A percentile compares a stretch with the other conserved stretches of the same genome.
Conservation (phyloP, 106 monocot species). For the Dendrobium catenatum region DNA sequence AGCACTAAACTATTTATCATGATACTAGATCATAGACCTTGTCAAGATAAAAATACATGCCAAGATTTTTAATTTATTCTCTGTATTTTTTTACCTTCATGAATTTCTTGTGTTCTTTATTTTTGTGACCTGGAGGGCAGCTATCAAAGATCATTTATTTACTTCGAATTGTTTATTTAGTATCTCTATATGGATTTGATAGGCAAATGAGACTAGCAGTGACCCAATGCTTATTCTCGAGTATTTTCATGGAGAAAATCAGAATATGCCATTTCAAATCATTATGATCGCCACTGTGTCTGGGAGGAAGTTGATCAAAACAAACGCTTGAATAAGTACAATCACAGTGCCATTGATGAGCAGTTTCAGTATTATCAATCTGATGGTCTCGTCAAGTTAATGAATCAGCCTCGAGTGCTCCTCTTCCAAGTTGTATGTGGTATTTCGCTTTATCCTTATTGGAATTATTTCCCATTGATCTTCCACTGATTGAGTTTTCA, state of each 20-base stretch:
- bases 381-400: slow-evolving; percentile 70
- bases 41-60: no score
- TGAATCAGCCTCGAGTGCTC: slow-evolving; percentile 39
- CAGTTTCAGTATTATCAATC: slow-evolving; percentile 84
- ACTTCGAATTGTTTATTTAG: slow-evolving; percentile 10
- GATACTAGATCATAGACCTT: no score
- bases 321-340: slow-evolving; percentile 88
- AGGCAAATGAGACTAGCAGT: slow-evolving; percentile 77
- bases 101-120: not conserved
- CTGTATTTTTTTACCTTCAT: no score
- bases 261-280: slow-evolving; percentile 86
- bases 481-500: not conserved
- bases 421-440: slow-evolving; percentile 83
- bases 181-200: slow-evolving; percentile 97
- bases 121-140: not conserved
- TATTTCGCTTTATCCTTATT: not conserved
- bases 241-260: slow-evolving; percentile 77
- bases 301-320: slow-evolving; percentile 97
- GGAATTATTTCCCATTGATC: not conserved
- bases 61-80: no score
- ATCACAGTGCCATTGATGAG: slow-evolving; percentile 84
- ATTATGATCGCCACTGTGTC: slow-evolving; percentile 85
- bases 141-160: not conserved
- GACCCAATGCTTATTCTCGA: slow-evolving; percentile 82
- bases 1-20: no score